Conservation (phyloP, 768 basidiomycete species). For the Mycena leptocephala region DNA sequence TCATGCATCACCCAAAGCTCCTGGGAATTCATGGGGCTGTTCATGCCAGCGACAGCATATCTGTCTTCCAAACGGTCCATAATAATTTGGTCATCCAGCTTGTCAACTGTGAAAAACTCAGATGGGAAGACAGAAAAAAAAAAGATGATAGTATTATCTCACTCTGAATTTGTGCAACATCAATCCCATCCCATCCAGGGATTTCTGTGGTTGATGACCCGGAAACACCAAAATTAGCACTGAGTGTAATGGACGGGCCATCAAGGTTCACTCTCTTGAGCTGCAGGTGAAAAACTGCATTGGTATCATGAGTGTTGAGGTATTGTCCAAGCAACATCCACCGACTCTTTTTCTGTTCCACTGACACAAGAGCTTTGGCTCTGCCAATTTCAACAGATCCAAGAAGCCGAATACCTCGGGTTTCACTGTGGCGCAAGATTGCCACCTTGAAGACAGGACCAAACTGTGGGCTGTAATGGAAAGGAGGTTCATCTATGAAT, state of each 20-base stretch:
- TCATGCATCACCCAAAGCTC: conserved; percentile 4
- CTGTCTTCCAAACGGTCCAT: background rate
- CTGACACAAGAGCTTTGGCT: background rate
- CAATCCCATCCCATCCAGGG: background rate
- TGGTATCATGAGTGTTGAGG: background rate
- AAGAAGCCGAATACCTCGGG: too few relatives aligned
- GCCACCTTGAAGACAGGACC: background rate
- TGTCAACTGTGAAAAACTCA: background rate
- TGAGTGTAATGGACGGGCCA: background rate
- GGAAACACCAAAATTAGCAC: background rate
- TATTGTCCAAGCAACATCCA: background rate
- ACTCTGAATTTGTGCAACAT: background rate
- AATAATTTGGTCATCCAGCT: background rate
- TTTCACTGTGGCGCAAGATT: too few relatives aligned
- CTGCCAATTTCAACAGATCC: background rate
- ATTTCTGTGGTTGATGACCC: background rate
- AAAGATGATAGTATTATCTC: too few relatives aligned
- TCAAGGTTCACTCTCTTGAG: background rate
- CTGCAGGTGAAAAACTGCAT: background rate
- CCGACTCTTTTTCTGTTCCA: background rate
- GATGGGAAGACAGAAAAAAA: background rate
- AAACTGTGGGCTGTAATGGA: background rate
- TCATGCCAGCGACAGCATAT: too few relatives aligned
- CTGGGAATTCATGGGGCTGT: background rate
- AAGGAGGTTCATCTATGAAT: background rate